These are phyloP conservation scores for Fusarium denticulatum DNA, from an alignment of 2,329 filamentous ascomycete species.

Conservation along the genomic window DNA sequence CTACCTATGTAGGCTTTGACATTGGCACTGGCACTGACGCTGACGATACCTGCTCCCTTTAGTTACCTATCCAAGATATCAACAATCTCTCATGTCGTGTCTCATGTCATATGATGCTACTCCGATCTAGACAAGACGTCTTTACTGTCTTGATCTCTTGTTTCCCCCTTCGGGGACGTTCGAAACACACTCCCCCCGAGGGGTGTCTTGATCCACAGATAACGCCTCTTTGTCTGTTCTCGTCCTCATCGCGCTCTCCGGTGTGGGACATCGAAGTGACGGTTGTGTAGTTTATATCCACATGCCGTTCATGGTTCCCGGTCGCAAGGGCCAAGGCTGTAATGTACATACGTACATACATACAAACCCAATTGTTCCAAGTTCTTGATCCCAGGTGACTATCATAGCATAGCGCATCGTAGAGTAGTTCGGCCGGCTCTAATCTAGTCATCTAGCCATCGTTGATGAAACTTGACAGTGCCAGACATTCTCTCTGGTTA, in stretches of 20 bases:
- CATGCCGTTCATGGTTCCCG: slow-evolving; percentile 30
- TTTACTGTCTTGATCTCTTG: slow-evolving; percentile 5
- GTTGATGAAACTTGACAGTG: background rate
- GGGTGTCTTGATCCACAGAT: slow-evolving; percentile 9
- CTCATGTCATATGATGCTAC: slow-evolving; percentile 13
- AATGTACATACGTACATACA: background rate
- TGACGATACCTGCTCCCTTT: slow-evolving; percentile 9
- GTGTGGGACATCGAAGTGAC: slow-evolving; percentile 18
- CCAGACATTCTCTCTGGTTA: slow-evolving; percentile 13
- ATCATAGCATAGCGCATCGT: background rate
- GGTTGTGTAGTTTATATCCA: slow-evolving; percentile 24
- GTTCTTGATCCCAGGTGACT: background rate
- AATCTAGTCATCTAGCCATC: background rate
- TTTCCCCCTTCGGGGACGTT: background rate
- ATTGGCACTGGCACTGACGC: background rate
- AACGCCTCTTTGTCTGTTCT: slow-evolving; percentile 16
- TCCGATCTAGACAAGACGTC: slow-evolving; percentile 11
- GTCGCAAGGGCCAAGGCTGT: slow-evolving; percentile 1
- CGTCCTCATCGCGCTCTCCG: slow-evolving; percentile 22
- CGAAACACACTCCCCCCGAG: background rate
- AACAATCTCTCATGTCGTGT: slow-evolving; percentile 8
- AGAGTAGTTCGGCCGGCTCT: background rate
- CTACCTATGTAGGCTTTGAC: background rate
- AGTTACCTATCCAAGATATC: background rate
- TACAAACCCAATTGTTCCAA: background rate